phyloP scores from a whole-genome alignment of 2,329 filamentous ascomycete species.

The Fusarium hainanense region DNA sequence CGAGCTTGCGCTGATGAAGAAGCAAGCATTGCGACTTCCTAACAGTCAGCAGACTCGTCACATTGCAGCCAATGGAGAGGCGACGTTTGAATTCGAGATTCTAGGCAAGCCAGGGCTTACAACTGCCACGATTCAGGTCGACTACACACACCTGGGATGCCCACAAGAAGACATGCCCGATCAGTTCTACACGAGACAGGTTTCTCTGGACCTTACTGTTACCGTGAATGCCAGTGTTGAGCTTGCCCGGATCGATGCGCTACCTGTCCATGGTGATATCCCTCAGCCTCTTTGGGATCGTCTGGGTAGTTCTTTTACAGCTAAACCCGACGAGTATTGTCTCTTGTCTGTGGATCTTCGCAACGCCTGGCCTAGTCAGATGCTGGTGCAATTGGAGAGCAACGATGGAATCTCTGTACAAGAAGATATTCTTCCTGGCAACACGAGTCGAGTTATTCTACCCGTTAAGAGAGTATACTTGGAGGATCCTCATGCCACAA shows the following conservation, averaged over 20 bases:
- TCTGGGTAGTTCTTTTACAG: slow-evolving; percentile 49
- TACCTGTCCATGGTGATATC: slow-evolving; percentile 77
- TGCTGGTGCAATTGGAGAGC: slow-evolving; percentile 72
- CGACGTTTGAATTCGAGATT: slow-evolving; percentile 84
- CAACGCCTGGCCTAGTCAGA: slow-evolving; percentile 88
- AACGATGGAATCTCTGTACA: slow-evolving; percentile 62
- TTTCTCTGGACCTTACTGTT: slow-evolving; percentile 82
- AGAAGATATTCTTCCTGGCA: slow-evolving; percentile 71
- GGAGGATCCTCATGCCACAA: slow-evolving; percentile 78
- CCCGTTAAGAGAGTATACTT: slow-evolving; percentile 81
- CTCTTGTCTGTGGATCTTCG: slow-evolving; percentile 84
- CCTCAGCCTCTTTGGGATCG: slow-evolving; percentile 69
- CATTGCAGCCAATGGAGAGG: slow-evolving; percentile 74
- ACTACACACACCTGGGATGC: slow-evolving; percentile 85
- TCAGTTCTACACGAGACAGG: slow-evolving; percentile 84
- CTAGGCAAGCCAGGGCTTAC: slow-evolving; percentile 88
- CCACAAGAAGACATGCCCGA: slow-evolving; percentile 74
- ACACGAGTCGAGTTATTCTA: slow-evolving; percentile 79
- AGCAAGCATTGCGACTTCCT: slow-evolving; percentile 72
- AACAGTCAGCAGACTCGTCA: slow-evolving; percentile 64
- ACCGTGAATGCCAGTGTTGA: slow-evolving; percentile 95
- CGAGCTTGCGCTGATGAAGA: slow-evolving; percentile 80
- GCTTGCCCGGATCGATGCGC: slow-evolving; percentile 79
- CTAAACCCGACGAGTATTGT: slow-evolving; percentile 73
- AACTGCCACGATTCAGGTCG: slow-evolving; percentile 81